These are phyloP conservation scores for Mycena rebaudengoi DNA, from an alignment of 768 basidiomycete species.

Conservation along the genomic window DNA sequence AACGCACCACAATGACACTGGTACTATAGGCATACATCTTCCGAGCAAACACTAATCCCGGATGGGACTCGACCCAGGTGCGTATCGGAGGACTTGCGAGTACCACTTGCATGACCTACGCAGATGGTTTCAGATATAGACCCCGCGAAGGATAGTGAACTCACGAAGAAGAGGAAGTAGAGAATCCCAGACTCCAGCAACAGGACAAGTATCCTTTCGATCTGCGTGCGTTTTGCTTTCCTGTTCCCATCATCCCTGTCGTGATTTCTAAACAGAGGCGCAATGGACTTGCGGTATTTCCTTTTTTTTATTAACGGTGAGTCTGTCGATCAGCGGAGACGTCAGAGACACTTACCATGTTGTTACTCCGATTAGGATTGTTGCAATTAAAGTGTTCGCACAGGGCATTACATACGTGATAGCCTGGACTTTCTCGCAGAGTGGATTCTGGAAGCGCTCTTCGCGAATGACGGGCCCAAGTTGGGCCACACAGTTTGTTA, in stretches of 20 bases:
- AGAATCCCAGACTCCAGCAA: conserved; percentile 11
- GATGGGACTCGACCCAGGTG: not conserved
- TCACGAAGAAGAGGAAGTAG: conserved; percentile 14
- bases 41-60: not conserved
- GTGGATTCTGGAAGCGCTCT: too few species aligned
- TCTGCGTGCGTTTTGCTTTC: not conserved
- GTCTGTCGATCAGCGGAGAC: too few species aligned
- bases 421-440: too few species aligned
- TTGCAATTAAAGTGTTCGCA: too few species aligned
- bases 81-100: not conserved
- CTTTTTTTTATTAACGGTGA: too few species aligned
- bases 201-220: conserved; percentile 6
- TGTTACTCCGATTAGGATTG: too few species aligned
- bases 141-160: not conserved
- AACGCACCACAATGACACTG: conserved; percentile 15
- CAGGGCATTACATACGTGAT: too few species aligned
- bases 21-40: conserved; percentile 1
- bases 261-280: not conserved
- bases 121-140: not conserved
- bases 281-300: conserved; percentile 11
- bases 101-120: not conserved
- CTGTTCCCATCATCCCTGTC: not conserved
- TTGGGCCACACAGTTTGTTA: too few species aligned
- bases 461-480: too few species aligned
- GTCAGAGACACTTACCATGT: too few species aligned